These are phyloP conservation scores for Leptographium wingfieldii DNA, from an alignment of 2,329 filamentous ascomycete species.

Conservation along the genomic window DNA sequence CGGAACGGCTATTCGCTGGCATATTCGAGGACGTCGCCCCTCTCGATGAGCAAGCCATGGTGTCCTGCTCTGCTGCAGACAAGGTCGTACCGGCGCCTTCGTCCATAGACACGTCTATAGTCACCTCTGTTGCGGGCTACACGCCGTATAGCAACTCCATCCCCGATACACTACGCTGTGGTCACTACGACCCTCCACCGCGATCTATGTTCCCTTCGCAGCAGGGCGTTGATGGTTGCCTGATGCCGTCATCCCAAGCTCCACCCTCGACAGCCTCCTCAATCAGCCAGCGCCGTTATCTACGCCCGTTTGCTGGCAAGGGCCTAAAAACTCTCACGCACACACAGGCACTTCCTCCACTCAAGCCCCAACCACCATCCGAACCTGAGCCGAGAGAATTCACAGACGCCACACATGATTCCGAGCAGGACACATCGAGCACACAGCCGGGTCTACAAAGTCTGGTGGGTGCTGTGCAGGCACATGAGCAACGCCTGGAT, in stretches of 20 bases:
- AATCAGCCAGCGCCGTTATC: constrained; percentile 36
- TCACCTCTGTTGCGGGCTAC: not conserved
- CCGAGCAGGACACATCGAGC: not conserved
- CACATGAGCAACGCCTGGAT: constrained; percentile 54
- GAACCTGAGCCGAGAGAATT: not conserved
- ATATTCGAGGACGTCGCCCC: constrained; percentile 11
- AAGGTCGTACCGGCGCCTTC: not conserved
- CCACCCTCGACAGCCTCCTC: constrained; percentile 34
- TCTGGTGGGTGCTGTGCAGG: constrained; percentile 39
- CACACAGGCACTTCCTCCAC: constrained; percentile 19
- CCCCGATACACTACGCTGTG: constrained; percentile 45
- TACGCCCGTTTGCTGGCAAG: constrained; percentile 42
- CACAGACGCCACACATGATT: not conserved
- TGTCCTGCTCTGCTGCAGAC: not conserved
- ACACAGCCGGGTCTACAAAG: constrained; percentile 22
- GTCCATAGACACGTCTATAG: not conserved
- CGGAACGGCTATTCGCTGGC: constrained; percentile 14
- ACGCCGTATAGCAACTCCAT: constrained; percentile 25
- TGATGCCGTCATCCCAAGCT: constrained; percentile 32
- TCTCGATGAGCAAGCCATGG: constrained; percentile 17
- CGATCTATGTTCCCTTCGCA: constrained; percentile 31
- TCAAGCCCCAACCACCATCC: not conserved
- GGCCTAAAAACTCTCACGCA: constrained; percentile 40
- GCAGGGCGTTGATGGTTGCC: constrained; percentile 17
- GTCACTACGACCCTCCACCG: constrained; percentile 28